These are phyloP conservation scores for Neopestalotiopsis clavispora DNA, from an alignment of 2,329 filamentous ascomycete species.

Conservation along the genomic window DNA sequence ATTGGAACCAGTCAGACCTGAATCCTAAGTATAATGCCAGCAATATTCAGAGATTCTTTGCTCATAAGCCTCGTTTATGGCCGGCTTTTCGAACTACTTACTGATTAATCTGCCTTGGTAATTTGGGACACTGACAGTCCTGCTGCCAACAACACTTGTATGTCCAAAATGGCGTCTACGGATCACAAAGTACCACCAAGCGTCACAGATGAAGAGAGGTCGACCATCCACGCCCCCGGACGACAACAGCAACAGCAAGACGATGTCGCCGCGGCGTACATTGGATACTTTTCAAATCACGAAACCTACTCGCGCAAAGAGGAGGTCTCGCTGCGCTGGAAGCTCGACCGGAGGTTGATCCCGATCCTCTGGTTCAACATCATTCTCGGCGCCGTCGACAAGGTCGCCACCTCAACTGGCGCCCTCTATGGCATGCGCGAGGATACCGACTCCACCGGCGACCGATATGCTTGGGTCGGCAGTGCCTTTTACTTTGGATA, in stretches of 20 bases:
- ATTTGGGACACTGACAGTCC: too few relatives aligned
- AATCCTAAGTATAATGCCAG: too few relatives aligned
- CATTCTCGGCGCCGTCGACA: slow-evolving; percentile 35
- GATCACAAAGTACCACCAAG: not conserved
- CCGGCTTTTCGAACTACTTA: too few relatives aligned
- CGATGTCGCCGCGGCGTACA: slow-evolving; percentile 35
- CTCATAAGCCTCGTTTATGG: too few relatives aligned
- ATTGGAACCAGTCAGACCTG: not conserved
- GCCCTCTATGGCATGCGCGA: slow-evolving; percentile 29
- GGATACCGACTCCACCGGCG: slow-evolving; percentile 16
- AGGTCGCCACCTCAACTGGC: slow-evolving; percentile 35
- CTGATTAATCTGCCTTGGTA: too few relatives aligned
- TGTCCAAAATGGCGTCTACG: not conserved
- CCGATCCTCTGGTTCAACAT: slow-evolving; percentile 42
- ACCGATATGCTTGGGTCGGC: slow-evolving; percentile 18
- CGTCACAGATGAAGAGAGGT: slow-evolving; percentile 1
- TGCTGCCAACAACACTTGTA: not conserved
- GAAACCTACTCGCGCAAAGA: slow-evolving; percentile 33
- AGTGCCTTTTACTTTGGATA: slow-evolving; percentile 21
- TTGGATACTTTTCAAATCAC: slow-evolving; percentile 30
- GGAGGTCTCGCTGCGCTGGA: slow-evolving; percentile 39
- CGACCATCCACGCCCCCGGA: too few relatives aligned
- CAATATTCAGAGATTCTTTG: too few relatives aligned
- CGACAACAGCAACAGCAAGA: slow-evolving; percentile 7
- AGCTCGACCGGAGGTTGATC: slow-evolving; percentile 45